Conservation (phyloP, 805 yeast species). For the Metschnikowia gruessii region DNA sequence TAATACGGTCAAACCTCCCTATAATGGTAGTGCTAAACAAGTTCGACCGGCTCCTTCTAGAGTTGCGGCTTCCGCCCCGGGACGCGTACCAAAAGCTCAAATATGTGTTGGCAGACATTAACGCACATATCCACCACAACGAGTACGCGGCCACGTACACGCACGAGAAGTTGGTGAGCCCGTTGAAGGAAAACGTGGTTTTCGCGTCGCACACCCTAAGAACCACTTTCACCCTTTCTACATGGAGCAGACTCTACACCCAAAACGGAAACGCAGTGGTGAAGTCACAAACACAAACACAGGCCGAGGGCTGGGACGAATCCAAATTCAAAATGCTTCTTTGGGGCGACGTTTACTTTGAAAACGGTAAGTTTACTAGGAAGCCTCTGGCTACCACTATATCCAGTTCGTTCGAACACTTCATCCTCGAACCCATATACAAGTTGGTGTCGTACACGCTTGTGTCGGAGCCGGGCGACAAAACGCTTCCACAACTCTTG, state of each 20-base stretch:
- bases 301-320: conserved; percentile 15
- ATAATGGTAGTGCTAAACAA: conserved; percentile 71
- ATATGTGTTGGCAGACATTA: conserved; percentile 60
- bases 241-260: conserved; percentile 55
- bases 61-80: conserved; percentile 66
- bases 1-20: conserved; percentile 48
- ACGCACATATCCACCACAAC: conserved; percentile 44
- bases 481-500: conserved; percentile 42
- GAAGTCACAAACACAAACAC: no score
- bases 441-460: conserved; percentile 64
- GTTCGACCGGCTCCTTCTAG: conserved; percentile 80
- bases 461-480: conserved; percentile 43
- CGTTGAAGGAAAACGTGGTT: conserved; percentile 61
- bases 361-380: conserved; percentile 45
- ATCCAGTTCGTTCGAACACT: conserved; percentile 52
- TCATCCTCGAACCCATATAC: conserved; percentile 77
- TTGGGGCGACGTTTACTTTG: conserved; percentile 76
- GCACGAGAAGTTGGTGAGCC: conserved; percentile 45
- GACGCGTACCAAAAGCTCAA: conserved; percentile 72
- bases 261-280: conserved; percentile 1
- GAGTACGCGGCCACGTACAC: conserved; percentile 27
- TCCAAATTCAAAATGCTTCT: conserved; percentile 49
- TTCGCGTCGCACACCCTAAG: conserved; percentile 69
- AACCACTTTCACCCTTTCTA: conserved; percentile 61
- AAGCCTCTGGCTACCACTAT: conserved; percentile 22